These are phyloP conservation scores for Trametes pubescens DNA, from an alignment of 1,284 basidiomycete species.

Conservation along the genomic window DNA sequence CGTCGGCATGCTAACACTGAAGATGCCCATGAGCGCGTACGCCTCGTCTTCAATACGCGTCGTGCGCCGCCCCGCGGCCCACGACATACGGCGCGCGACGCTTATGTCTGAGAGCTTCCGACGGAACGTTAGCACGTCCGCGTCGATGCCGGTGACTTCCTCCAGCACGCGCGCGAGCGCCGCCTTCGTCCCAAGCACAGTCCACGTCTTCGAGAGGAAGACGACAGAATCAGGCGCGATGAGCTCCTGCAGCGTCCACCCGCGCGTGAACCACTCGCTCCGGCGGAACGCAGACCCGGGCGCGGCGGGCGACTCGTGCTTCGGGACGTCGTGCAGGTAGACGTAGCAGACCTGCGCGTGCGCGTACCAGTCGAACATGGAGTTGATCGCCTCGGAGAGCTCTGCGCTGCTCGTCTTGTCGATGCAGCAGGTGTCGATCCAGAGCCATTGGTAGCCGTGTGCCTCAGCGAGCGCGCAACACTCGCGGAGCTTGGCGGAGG, in stretches of 20 bases:
- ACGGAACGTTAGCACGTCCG: constrained; percentile 14
- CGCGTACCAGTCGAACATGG: constrained; percentile 27
- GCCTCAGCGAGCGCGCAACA: constrained; percentile 27
- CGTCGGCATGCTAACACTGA: constrained; percentile 25
- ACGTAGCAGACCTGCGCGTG: constrained; percentile 26
- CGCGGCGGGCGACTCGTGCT: not conserved
- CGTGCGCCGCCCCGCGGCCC: constrained; percentile 24
- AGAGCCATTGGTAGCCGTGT: constrained; percentile 29
- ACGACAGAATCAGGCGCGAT: constrained; percentile 20
- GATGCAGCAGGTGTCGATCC: constrained; percentile 32
- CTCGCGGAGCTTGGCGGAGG: constrained; percentile 22
- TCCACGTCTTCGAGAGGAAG: constrained; percentile 21
- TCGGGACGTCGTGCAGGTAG: constrained; percentile 21
- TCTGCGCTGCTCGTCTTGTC: constrained; percentile 29
- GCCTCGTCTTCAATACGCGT: constrained; percentile 28
- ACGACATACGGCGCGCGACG: constrained; percentile 28
- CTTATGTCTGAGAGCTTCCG: constrained; percentile 15
- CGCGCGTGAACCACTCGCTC: constrained; percentile 24
- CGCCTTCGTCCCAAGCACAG: constrained; percentile 17
- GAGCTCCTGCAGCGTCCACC: constrained; percentile 28
- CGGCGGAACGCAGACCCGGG: constrained; percentile 7
- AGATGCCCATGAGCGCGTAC: constrained; percentile 29
- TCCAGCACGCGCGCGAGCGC: constrained; percentile 16
- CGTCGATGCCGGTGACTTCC: constrained; percentile 13
- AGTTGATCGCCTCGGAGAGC: constrained; percentile 31